A percentile compares a stretch with the other conserved stretches of the same genome.
These are phyloP conservation scores for Backusella tuberculispora DNA, from an alignment of 192 early-diverging fungal species.

Conservation along the genomic window DNA sequence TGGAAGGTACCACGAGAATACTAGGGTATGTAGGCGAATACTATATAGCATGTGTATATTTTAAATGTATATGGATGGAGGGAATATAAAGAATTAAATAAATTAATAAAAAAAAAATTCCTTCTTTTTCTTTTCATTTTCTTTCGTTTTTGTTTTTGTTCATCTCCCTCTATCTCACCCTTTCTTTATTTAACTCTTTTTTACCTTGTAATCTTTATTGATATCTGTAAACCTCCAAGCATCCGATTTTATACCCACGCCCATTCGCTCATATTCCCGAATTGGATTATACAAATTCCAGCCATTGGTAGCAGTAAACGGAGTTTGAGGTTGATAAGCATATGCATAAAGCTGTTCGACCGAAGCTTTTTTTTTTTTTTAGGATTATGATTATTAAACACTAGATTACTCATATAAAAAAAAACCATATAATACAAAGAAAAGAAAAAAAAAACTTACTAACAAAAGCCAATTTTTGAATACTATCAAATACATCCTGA, in stretches of 20 bases:
- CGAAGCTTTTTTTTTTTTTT: conserved; percentile 48
- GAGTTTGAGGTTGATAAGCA: conserved; percentile 53
- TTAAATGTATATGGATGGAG: neutral
- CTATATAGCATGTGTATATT: conserved; percentile 43
- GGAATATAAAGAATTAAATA: neutral
- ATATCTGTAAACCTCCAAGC: conserved; percentile 79
- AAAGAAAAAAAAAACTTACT: no score
- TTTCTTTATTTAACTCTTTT: neutral
- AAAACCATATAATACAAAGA: neutral
- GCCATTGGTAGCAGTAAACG: conserved; percentile 48
- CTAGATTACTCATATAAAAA: neutral
- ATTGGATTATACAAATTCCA: conserved; percentile 79
- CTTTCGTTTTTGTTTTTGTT: neutral
- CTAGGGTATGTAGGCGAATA: conserved; percentile 90
- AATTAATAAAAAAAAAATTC: neutral
- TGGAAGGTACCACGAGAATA: conserved; percentile 77
- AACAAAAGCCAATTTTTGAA: conserved; percentile 83
- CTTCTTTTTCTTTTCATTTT: no score
- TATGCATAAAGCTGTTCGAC: conserved; percentile 84
- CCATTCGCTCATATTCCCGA: conserved; percentile 83
- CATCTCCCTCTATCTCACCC: neutral
- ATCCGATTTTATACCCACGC: conserved; percentile 63
- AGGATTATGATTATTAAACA: neutral
- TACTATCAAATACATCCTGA: conserved; percentile 72
- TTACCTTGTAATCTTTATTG: conserved; percentile 76